These are phyloP conservation scores for Blastomyces percursus DNA, from an alignment of 2,329 filamentous ascomycete genomes.

Conservation along the genomic window DNA sequence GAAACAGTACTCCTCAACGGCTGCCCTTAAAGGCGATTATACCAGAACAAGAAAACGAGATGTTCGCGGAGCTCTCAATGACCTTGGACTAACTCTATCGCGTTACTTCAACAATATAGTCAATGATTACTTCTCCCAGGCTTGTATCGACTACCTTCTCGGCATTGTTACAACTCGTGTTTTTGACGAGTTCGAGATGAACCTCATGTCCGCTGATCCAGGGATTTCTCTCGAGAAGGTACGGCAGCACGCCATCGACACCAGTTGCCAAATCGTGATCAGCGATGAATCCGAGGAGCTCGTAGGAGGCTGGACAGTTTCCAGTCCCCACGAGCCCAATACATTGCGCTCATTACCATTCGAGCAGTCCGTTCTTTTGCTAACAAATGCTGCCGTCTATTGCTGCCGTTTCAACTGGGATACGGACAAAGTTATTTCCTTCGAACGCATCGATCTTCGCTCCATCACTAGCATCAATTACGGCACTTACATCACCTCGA, in stretches of 20 bases:
- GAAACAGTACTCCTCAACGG: slow-evolving; percentile 90
- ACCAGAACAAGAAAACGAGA: slow-evolving; percentile 84
- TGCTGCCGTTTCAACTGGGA: slow-evolving; percentile 90
- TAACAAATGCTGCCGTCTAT: slow-evolving; percentile 78
- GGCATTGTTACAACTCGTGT: slow-evolving; percentile 76
- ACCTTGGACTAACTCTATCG: slow-evolving; percentile 78
- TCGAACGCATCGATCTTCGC: slow-evolving; percentile 70
- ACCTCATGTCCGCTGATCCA: slow-evolving; percentile 87
- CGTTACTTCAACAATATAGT: slow-evolving; percentile 73
- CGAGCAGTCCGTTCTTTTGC: slow-evolving; percentile 75
- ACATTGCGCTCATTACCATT: slow-evolving; percentile 61
- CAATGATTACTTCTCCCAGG: slow-evolving; percentile 94
- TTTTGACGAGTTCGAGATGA: slow-evolving; percentile 87
- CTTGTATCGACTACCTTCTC: slow-evolving; percentile 85
- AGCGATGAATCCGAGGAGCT: slow-evolving; percentile 75
- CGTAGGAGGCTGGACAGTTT: slow-evolving; percentile 77
- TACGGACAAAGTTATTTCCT: slow-evolving; percentile 84
- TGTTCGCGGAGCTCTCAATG: slow-evolving; percentile 81
- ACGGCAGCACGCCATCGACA: slow-evolving; percentile 80
- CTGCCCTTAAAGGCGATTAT: slow-evolving; percentile 92
- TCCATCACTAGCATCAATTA: slow-evolving; percentile 62
- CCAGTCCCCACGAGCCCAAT: slow-evolving; percentile 62
- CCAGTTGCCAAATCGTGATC: slow-evolving; percentile 75
- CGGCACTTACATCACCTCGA: slow-evolving; percentile 85
- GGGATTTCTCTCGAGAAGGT: slow-evolving; percentile 76